These are phyloP conservation scores for Diaporthe sp. DNA, from an alignment of 2,329 filamentous ascomycete species.

Conservation along the genomic window DNA sequence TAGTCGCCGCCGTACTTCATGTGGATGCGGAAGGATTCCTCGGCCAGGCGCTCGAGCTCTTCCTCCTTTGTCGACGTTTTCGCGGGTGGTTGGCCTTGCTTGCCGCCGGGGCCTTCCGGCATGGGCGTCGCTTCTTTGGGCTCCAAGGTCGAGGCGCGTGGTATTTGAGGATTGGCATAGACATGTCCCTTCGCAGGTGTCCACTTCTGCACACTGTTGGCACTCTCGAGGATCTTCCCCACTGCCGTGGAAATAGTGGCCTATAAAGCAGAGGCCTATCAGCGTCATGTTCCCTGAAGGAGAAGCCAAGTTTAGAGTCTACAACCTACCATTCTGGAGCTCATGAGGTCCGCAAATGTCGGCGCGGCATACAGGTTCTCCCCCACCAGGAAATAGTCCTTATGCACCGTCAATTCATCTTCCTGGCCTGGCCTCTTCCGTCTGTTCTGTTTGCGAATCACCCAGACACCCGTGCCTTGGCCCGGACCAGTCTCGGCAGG, in stretches of 20 bases:
- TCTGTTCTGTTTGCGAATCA: constrained; percentile 77
- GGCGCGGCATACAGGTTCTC: constrained; percentile 79
- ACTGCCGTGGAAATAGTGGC: constrained; percentile 69
- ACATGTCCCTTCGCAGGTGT: constrained; percentile 67
- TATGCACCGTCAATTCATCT: constrained; percentile 72
- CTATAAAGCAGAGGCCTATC: constrained; percentile 49
- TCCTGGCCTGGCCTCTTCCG: constrained; percentile 68
- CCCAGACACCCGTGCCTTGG: constrained; percentile 76
- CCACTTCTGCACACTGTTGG: constrained; percentile 67
- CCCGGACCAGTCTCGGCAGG: constrained; percentile 74
- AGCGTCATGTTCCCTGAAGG: constrained; percentile 11
- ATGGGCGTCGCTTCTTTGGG: constrained; percentile 64
- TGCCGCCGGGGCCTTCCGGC: constrained; percentile 54
- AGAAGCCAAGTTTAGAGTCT: background rate
- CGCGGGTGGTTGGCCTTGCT: constrained; percentile 45
- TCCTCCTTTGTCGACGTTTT: constrained; percentile 57
- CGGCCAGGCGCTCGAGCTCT: constrained; percentile 62
- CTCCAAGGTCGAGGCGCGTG: constrained; percentile 52
- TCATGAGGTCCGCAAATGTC: constrained; percentile 70
- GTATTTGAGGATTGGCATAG: constrained; percentile 58
- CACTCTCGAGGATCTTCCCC: constrained; percentile 65
- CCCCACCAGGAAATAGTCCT: constrained; percentile 75
- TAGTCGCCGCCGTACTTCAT: constrained; percentile 74
- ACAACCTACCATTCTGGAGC: constrained; percentile 67
- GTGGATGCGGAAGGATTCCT: constrained; percentile 71